Evolutionary conservation across 371 early-diverging fungal genomes (phyloP), one percentile per base, ranked within the genome.

Genomic region (Apophysomyces sp.): DNA sequence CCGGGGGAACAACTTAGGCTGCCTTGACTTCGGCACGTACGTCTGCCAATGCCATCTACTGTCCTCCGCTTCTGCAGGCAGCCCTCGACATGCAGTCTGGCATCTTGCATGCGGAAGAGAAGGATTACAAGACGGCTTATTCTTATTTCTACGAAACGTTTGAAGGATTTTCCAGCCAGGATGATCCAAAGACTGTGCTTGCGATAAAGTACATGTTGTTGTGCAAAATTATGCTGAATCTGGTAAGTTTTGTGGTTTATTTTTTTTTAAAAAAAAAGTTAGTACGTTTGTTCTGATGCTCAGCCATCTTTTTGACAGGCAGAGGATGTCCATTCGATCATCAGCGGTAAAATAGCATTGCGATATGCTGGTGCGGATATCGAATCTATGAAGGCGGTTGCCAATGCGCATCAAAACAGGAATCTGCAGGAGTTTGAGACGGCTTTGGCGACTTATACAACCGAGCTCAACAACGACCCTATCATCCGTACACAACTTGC

Each of bases 91-190:
- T 98, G 90, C 97, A 98, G 73, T 95, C 96, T 3, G 99, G 99
- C 62, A 92, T 97, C 36, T 85, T 99, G 63, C 97, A 98, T 68
- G 93, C 98, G 41, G 99, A 99, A 70, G 99, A 99, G 63, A 95
- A 95, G 80, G 99, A 99, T 70, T 99, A 96, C 79, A 96, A 97
- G 81, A 99, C 98, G 1, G 98, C 95, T 67, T 97, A 88, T 77
- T 97, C 99, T 29, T 98, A 98, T 86, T 97, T 99, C 79, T 96
- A 94, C 69, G 99, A 99, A 72, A 94, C 98, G 3, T 83, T 98
- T 69, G 99, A 99, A 72, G 94, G 94, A 12, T 94, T 87, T 66
- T 84, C 94, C 3, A 86, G 89, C 32, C 92, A 95, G 65, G 96
- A 95, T 26, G 94, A 93, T 72, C 72, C 89, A 13, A 86, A 91